Evolutionary conservation across 106 monocot genomes (phyloP), one percentile per base, ranked within the genome.

Genomic region (Apostasia ramifera): DNA sequence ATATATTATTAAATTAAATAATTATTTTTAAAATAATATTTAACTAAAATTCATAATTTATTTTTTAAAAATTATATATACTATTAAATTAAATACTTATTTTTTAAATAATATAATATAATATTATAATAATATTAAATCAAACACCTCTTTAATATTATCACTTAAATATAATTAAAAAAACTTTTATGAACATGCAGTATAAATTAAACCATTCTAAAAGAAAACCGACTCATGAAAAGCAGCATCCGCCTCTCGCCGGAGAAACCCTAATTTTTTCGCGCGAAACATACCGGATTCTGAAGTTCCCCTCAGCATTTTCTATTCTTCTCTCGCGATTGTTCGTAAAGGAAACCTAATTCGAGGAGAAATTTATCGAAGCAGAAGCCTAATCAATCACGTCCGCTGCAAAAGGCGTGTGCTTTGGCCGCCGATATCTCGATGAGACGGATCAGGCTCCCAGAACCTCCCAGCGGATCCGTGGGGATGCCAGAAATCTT

Each of bases 401-500:
- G 12, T 45, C 44, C 8, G 1, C 1, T 1, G 44, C 6, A 5
- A 13, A 40, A 46, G 8, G 0, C 45, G 3, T 63, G n/a, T 8
- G 5, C n/a, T 65, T 65, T 65, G 48, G 65, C 1, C 0, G 65
- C 26, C 37, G 37, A 65, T 47, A 4, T 65, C 15, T n/a, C 39
- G 71, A 95, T 95, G 94, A 81, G 88, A 62, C 83, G 85, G 3
- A 91, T 95, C 63, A 79, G 88, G 78, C 83, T 95, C 10, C 91
- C 94, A 56, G 88, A 99, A 88, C 93, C 98, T 55, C 84, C 92
- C 12, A 79, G 71, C 57, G 80, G 74, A 26, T 70, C 72, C 11
- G 44, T 60, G 14, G 83, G 81, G 45, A 93, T 82, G 81, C 98
- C 98, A 60, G 88, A 99, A 80, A 99, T 99, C 61, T 99, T 99